These are phyloP conservation scores for Fraxinus sp. DNA, from an alignment of 305 asterid species.

Conservation along the genomic window DNA sequence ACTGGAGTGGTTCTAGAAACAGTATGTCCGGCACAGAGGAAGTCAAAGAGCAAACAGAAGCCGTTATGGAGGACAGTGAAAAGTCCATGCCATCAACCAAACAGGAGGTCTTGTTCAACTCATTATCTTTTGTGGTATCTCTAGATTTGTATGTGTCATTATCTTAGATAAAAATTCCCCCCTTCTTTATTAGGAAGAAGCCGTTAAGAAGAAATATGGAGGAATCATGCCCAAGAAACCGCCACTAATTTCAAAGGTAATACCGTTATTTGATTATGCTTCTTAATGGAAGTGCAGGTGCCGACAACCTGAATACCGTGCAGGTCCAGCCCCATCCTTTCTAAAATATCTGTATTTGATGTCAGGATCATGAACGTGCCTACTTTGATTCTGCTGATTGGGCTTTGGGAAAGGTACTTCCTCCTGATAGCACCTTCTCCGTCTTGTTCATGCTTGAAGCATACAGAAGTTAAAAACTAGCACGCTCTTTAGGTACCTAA, in stretches of 20 bases:
- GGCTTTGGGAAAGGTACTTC: constrained; percentile 93
- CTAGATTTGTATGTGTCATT: background rate
- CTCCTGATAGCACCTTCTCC: constrained; percentile 4
- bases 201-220: constrained; percentile 77
- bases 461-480: background rate
- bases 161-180: background rate
- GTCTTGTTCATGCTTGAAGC: constrained; percentile 16
- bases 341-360: constrained; percentile 17
- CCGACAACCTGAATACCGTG: background rate
- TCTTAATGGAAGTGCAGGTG: background rate
- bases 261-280: background rate
- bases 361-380: constrained; percentile 96
- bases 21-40: constrained; percentile 76
- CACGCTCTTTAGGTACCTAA: constrained; percentile 4
- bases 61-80: constrained; percentile 49
- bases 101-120: constrained; percentile 59
- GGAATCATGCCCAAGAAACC: constrained; percentile 86
- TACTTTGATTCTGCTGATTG: constrained; percentile 98
- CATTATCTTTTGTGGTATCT: constrained; percentile 4
- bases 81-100: constrained; percentile 55
- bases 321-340: constrained; percentile 2
- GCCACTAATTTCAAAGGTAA: constrained; percentile 89
- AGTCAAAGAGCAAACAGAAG: constrained; percentile 53
- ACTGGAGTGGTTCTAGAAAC: constrained; percentile 32
- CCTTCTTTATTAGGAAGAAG: constrained; percentile 55